Conservation (phyloP, 2,329 filamentous ascomycete genomes). For the Aspergillus caelatus region DNA sequence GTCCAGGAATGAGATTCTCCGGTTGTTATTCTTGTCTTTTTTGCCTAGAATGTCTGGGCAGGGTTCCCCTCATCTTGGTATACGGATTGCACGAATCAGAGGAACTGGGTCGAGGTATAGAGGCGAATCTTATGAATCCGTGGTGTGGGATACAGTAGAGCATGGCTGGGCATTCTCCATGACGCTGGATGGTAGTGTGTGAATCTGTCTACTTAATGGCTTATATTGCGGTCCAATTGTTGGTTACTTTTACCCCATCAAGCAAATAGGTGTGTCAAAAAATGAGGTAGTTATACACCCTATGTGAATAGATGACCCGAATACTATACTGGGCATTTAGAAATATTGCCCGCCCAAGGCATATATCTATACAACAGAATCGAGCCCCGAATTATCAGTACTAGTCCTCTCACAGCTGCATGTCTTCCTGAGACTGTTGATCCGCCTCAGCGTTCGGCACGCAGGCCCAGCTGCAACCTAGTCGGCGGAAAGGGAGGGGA, state of each 20-base stretch:
- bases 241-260: too few species aligned
- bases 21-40: neutral
- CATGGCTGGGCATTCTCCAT: neutral
- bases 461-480: slow-evolving; percentile 47
- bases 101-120: neutral
- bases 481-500: slow-evolving; percentile 44
- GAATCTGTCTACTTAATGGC: too few species aligned
- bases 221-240: too few species aligned
- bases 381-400: neutral
- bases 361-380: neutral
- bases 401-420: neutral
- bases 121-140: neutral
- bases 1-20: neutral
- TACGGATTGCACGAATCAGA: neutral
- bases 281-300: neutral
- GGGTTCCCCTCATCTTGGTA: slow-evolving; percentile 1
- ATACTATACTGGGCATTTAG: neutral
- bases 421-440: too few species aligned
- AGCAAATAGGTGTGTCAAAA: neutral
- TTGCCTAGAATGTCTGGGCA: neutral
- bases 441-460: slow-evolving; percentile 21
- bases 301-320: neutral
- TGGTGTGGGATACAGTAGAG: neutral
- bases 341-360: neutral
- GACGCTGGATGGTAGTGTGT: neutral